Evolutionary conservation across 2,329 filamentous ascomycete species (phyloP).

Genomic region (Camillea tinctor): DNA sequence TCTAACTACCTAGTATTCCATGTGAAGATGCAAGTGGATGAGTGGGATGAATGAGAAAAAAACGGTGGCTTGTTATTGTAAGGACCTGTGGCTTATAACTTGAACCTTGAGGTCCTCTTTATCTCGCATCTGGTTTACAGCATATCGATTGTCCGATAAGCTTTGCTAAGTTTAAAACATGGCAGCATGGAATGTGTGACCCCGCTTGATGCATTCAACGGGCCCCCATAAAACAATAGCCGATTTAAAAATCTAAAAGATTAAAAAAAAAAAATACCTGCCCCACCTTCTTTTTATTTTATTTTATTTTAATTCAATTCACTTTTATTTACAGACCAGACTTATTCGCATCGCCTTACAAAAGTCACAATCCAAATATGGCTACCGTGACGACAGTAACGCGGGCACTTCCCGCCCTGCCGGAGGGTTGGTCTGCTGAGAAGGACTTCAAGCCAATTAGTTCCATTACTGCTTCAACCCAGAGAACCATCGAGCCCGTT

Average conservation of each 20-base stretch:
- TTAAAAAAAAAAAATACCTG: slow-evolving; percentile 17
- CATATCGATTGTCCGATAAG: too few species aligned
- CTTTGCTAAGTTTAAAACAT: too few species aligned
- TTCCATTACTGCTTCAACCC: slow-evolving; percentile 71
- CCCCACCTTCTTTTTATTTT: slow-evolving; percentile 7
- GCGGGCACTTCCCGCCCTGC: slow-evolving; percentile 71
- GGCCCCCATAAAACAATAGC: not conserved
- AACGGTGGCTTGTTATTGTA: not conserved
- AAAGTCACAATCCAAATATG: slow-evolving; percentile 50
- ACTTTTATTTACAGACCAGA: too few species aligned
- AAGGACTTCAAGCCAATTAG: slow-evolving; percentile 90
- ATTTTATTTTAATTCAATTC: too few species aligned
- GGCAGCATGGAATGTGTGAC: too few species aligned
- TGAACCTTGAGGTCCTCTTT: too few species aligned
- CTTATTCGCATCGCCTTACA: too few species aligned
- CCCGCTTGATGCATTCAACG: too few species aligned
- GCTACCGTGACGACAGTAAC: slow-evolving; percentile 60
- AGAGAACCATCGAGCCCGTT: slow-evolving; percentile 91
- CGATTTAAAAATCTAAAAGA: not conserved
- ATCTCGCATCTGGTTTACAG: not conserved
- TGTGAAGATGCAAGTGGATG: not conserved
- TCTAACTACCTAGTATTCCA: not conserved
- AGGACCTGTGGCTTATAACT: not conserved
- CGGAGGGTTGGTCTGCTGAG: slow-evolving; percentile 78
- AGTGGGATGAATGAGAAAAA: not conserved